Evolutionary conservation across 208 protist genomes (phyloP).

Genomic region (Leptomonas seymouri): DNA sequence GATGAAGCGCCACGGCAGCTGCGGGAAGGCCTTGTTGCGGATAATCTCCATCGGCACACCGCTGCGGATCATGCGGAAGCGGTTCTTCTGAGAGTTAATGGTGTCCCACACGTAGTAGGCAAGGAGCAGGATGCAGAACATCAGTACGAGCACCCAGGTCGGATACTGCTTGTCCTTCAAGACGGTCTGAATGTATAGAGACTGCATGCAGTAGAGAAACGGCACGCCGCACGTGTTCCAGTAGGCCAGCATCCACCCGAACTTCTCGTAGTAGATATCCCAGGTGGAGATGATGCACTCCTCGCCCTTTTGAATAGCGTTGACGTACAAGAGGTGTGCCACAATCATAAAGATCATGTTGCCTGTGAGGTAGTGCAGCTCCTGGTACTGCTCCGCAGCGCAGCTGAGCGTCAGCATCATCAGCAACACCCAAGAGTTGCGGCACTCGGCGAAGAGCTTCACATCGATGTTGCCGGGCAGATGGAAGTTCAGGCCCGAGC

Average conservation of each 20-base stretch:
- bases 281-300: constrained; percentile 95
- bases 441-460: constrained; percentile 94
- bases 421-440: constrained; percentile 94
- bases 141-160: constrained; percentile 65
- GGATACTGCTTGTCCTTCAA: constrained; percentile 64
- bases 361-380: constrained; percentile 76
- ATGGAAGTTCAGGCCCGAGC: constrained; percentile 84
- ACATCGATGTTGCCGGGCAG: constrained; percentile 93
- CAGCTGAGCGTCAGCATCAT: constrained; percentile 92
- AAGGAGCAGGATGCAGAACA: constrained; percentile 66
- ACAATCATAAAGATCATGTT: constrained; percentile 94
- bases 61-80: constrained; percentile 89
- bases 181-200: constrained; percentile 89
- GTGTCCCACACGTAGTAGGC: constrained; percentile 96
- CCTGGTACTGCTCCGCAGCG: constrained; percentile 86
- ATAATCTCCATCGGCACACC: constrained; percentile 78
- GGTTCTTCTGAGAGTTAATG: constrained; percentile 94
- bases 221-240: constrained; percentile 97
- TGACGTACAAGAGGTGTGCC: constrained; percentile 95
- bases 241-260: constrained; percentile 95
- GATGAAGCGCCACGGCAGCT: constrained; percentile 92
- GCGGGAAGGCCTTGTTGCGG: constrained; percentile 87
- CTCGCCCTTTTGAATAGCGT: constrained; percentile 95
- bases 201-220: constrained; percentile 95
- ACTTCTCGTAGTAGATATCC: constrained; percentile 97